These are phyloP conservation scores for Aspergillus udagawae DNA, from an alignment of 2,329 filamentous ascomycete genomes.

Conservation along the genomic window DNA sequence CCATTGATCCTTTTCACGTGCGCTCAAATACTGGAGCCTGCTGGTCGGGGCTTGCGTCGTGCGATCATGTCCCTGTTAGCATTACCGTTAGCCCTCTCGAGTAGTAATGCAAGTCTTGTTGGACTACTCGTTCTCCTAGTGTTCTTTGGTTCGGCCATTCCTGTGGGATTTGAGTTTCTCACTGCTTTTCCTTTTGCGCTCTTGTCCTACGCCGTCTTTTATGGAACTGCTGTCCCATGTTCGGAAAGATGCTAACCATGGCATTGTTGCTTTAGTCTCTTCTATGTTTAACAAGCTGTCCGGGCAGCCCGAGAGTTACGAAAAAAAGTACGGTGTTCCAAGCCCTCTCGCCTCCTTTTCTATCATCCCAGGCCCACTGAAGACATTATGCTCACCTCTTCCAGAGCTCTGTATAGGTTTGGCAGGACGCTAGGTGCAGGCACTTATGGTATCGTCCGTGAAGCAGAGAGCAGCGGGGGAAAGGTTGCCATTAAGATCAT, in stretches of 20 bases:
- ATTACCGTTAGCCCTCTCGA: slow-evolving; percentile 2
- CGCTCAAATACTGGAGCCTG: slow-evolving; percentile 3
- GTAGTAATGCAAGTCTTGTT: slow-evolving; percentile 3
- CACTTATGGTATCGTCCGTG: slow-evolving; percentile 96
- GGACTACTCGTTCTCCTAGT: slow-evolving; percentile 1
- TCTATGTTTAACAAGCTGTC: slow-evolving; percentile 94
- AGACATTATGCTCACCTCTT: slow-evolving; percentile 10
- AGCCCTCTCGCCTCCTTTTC: neutral
- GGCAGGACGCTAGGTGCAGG: slow-evolving; percentile 91
- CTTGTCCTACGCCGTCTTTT: neutral
- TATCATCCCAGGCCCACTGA: neutral
- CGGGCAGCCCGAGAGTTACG: slow-evolving; percentile 95
- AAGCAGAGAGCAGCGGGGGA: slow-evolving; percentile 75
- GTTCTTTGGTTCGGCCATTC: slow-evolving; percentile 7
- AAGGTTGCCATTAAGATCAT: slow-evolving; percentile 99
- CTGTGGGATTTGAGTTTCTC: neutral
- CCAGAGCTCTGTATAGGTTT: slow-evolving; percentile 81
- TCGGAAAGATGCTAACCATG: slow-evolving; percentile 1
- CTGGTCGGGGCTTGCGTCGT: neutral
- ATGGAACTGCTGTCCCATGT: neutral
- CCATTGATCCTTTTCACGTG: slow-evolving; percentile 2
- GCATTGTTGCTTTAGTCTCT: slow-evolving; percentile 55
- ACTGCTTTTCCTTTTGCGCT: neutral
- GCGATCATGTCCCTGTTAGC: slow-evolving; percentile 1
- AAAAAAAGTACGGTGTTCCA: slow-evolving; percentile 72